These are phyloP conservation scores for Termitomyces bulborhizus DNA, from an alignment of 768 basidiomycete genomes.

Conservation along the genomic window DNA sequence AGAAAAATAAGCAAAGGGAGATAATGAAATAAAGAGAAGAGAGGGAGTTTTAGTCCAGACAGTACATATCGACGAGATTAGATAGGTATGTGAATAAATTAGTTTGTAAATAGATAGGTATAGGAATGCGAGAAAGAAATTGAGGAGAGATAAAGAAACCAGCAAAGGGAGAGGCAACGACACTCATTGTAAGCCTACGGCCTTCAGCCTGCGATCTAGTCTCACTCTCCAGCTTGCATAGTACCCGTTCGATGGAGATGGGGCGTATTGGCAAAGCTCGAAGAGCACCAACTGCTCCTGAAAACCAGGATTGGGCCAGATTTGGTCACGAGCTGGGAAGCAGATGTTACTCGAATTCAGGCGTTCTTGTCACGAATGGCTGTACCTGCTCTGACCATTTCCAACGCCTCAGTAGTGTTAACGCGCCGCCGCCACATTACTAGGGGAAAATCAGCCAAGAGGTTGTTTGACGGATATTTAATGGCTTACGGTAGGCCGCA, in stretches of 20 bases:
- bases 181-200: conserved; percentile 29
- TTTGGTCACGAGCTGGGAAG: conserved; percentile 60
- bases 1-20: background rate
- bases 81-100: background rate
- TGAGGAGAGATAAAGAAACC: background rate
- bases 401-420: conserved; percentile 51
- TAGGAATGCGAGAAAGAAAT: background rate
- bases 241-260: conserved; percentile 52
- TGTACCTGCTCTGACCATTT: conserved; percentile 54
- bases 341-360: background rate
- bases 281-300: conserved; percentile 75
- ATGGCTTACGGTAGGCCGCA: conserved; percentile 64
- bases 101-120: too few species aligned
- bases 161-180: conserved; percentile 1
- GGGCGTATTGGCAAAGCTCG: conserved; percentile 64
- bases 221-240: conserved; percentile 61
- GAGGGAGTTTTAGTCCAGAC: background rate
- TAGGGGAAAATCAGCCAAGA: conserved; percentile 19
- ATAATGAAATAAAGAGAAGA: background rate
- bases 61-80: conserved; percentile 2
- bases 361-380: background rate
- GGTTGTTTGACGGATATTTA: background rate
- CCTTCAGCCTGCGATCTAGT: conserved; percentile 43
- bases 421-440: conserved; percentile 66
- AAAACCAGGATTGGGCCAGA: conserved; percentile 77